Evolutionary conservation across 768 basidiomycete species (phyloP).

Genomic region (Amylocystis lapponica): DNA sequence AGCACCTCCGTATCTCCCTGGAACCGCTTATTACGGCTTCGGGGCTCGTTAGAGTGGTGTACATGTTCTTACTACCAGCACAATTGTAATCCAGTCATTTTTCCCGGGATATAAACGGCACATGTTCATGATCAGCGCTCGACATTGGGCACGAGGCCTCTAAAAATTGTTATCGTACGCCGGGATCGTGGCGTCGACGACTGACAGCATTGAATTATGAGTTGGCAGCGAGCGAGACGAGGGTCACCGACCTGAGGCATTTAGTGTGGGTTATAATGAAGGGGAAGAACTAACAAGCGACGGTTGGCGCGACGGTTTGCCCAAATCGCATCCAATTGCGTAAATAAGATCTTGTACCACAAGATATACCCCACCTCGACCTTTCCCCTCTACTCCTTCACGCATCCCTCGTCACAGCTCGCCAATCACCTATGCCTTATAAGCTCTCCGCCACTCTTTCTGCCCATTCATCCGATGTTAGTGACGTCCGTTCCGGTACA

Average conservation of each 20-base stretch:
- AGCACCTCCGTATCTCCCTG: constrained; percentile 85
- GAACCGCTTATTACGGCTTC: constrained; percentile 46
- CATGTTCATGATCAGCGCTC: no score
- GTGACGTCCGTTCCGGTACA: constrained; percentile 24
- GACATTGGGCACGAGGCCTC: no score
- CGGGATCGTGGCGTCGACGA: no score
- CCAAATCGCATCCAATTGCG: no score
- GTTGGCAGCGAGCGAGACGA: no score
- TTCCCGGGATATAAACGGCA: no score
- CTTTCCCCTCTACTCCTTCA: constrained; percentile 9
- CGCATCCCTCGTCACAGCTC: constrained; percentile 8
- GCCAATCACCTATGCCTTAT: constrained; percentile 55
- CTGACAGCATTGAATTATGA: no score
- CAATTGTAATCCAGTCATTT: no score
- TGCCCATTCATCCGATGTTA: constrained; percentile 70
- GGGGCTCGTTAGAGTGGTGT: constrained; percentile 85
- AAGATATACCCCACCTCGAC: neutral
- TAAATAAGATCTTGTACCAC: no score
- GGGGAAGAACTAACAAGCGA: neutral
- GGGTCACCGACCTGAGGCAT: no score
- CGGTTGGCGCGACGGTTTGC: neutral
- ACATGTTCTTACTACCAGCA: no score
- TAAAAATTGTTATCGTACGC: no score
- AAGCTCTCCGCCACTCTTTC: constrained; percentile 69
- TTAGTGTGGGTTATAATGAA: constrained; percentile 3